Conservation (phyloP, 225 moss, liverwort and hornwort species). For the Anthoceros angustus region DNA sequence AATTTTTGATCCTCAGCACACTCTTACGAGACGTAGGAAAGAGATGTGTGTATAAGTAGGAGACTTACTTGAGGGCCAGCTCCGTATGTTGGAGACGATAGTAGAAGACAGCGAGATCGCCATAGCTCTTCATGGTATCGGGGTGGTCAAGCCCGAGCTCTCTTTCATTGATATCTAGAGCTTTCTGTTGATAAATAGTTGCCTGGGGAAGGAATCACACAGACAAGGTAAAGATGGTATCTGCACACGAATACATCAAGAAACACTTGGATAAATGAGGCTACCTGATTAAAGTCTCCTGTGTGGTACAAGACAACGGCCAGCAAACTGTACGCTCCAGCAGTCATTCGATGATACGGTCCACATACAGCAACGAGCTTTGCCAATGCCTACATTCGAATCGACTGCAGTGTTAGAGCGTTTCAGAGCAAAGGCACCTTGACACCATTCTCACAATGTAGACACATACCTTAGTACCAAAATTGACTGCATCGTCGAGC, state of each 20-base stretch:
- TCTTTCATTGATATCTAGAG: slow-evolving; percentile 51
- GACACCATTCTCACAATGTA: background rate
- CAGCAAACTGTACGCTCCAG: slow-evolving; percentile 44
- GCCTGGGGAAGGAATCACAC: slow-evolving; percentile 12
- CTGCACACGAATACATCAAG: background rate
- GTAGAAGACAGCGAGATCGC: slow-evolving; percentile 53
- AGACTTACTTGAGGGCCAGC: slow-evolving; percentile 35
- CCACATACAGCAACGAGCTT: slow-evolving; percentile 52
- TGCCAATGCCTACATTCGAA: slow-evolving; percentile 24
- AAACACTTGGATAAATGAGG: background rate
- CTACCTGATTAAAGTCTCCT: slow-evolving; percentile 46
- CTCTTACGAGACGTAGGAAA: too few species aligned
- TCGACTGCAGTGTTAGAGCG: background rate
- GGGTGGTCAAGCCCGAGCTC: slow-evolving; percentile 61
- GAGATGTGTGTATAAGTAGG: background rate
- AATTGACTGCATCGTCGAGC: slow-evolving; percentile 52
- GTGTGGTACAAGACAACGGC: slow-evolving; percentile 56
- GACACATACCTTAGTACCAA: slow-evolving; percentile 28
- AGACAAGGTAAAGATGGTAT: background rate
- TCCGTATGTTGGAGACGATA: slow-evolving; percentile 58
- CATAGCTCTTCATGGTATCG: slow-evolving; percentile 58
- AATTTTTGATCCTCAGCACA: background rate
- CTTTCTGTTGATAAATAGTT: slow-evolving; percentile 56
- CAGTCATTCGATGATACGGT: slow-evolving; percentile 56
- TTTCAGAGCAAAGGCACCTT: too few species aligned